Evolutionary conservation across 768 basidiomycete species (phyloP).

Genomic region (Serendipita sp.): DNA sequence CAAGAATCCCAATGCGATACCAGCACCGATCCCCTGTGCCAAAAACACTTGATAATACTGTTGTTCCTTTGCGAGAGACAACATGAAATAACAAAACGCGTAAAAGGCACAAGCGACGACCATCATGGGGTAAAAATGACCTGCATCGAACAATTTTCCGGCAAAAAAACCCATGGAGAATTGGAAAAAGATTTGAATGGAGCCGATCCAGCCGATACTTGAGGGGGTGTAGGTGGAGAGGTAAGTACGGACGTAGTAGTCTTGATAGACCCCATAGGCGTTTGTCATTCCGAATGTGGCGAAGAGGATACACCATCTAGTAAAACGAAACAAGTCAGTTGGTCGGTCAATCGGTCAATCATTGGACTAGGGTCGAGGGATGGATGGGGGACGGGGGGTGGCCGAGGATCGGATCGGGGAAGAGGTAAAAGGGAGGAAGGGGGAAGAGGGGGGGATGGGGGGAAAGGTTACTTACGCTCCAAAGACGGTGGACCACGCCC

Average conservation of each 20-base stretch:
- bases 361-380: too few species aligned
- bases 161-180: constrained; percentile 17
- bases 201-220: constrained; percentile 21
- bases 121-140: constrained; percentile 15
- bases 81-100: constrained; percentile 12
- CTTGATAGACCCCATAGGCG: background rate
- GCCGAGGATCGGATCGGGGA: background rate
- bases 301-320: constrained; percentile 6
- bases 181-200: constrained; percentile 20
- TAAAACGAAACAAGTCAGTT: background rate
- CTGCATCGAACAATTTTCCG: constrained; percentile 21
- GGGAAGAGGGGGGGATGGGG: too few species aligned
- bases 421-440: background rate
- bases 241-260: constrained; percentile 14
- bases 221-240: constrained; percentile 16
- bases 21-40: constrained; percentile 21
- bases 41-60: constrained; percentile 25
- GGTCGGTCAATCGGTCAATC: background rate
- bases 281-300: constrained; percentile 11
- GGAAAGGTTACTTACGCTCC: background rate
- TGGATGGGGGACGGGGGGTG: too few species aligned
- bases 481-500: constrained; percentile 6
- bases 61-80: constrained; percentile 12
- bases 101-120: constrained; percentile 9
- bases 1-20: constrained; percentile 35